Base-by-base conservation (phyloP, 495 filamentous ascomycete species). In the Tuber borchii region DNA sequence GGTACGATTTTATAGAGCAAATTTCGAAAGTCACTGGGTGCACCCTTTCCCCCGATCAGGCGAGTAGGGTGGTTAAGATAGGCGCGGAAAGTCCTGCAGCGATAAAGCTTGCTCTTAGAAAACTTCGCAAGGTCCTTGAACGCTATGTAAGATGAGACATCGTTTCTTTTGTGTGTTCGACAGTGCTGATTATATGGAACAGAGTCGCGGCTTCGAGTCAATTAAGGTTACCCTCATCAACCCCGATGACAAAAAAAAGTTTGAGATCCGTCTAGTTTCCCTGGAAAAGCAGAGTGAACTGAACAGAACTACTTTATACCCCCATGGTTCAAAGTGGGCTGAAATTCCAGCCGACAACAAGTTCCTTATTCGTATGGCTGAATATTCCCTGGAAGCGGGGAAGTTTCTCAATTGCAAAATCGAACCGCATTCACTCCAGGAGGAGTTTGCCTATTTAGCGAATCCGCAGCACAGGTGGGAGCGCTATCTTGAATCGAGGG, bases 121-220 rank as follows among this genome's bases (percentile, higher is more conserved):
- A 81, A 69, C 78, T 81, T 14, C 65, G 73, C 51, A 81, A 81
- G 56, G 73, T 81, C n/a, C 71, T 81, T 70, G 78, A 81, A 34
- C 78, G 80, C n/a, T 80, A 77, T 48, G 79, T 80, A 74, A 74
- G 79, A 44, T 26, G 31, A 31, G 9, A 16, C 43, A 48, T 31
- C 4, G 14, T 46, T 51, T 2, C 48, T 22, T 56, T 40, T 61
- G 19, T 16, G 43, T 34, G 39, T 70, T 65, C 2, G 14, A 10
- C 8, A 20, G 31, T 14, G 39, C 48, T 17, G 39, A 71, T 74
- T 19, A 71, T 37, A 42, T 31, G 39, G 70, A 40, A 44, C 44
- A 80, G 79, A 74, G 72, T 76, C 74, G 74, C 12, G 78, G 79
- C 43, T 80, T 80, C 34, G 78, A 80, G 26, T 75, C 79, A 46